These are phyloP conservation scores for Camellia sinensis DNA, from an alignment of 148 eudicot genomes.

Conservation along the genomic window DNA sequence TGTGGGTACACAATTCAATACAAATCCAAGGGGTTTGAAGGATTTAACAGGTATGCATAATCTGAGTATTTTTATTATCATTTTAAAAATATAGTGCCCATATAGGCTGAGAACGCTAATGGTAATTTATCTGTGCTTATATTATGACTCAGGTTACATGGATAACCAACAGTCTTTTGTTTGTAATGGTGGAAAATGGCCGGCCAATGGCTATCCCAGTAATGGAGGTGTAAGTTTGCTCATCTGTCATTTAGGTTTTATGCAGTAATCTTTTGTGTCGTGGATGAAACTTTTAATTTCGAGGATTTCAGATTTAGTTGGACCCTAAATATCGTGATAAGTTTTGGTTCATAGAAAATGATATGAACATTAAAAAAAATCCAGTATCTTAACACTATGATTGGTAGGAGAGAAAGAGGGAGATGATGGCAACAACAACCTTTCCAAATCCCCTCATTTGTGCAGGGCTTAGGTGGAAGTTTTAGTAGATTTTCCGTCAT, in stretches of 20 bases:
- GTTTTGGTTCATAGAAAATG: too few relatives aligned
- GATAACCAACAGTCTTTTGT: conserved; percentile 23
- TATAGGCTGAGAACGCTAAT: not conserved
- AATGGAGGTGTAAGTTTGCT: conserved; percentile 43
- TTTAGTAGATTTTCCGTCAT: not conserved
- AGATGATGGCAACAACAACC: not conserved
- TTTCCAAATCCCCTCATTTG: not conserved
- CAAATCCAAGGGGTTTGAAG: conserved; percentile 21
- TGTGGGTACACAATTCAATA: conserved; percentile 22
- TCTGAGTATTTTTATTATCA: not conserved
- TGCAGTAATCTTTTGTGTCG: not conserved
- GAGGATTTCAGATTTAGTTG: not conserved
- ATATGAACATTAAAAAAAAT: too few relatives aligned
- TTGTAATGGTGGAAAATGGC: conserved; percentile 15
- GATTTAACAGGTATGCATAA: conserved; percentile 33
- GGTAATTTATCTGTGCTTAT: conserved; percentile 5
- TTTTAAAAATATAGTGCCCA: not conserved
- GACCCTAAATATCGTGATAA: not conserved
- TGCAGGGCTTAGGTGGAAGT: not conserved
- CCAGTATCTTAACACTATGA: not conserved
- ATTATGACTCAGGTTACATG: conserved; percentile 32
- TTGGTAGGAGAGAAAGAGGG: not conserved
- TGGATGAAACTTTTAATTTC: not conserved
- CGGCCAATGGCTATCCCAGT: conserved; percentile 23
- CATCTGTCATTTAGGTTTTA: not conserved